Percentiles rank a stretch among this genome's conserved stretches.
Conservation (phyloP, 2,329 filamentous ascomycete species). For the Monosporascus sp. region DNA sequence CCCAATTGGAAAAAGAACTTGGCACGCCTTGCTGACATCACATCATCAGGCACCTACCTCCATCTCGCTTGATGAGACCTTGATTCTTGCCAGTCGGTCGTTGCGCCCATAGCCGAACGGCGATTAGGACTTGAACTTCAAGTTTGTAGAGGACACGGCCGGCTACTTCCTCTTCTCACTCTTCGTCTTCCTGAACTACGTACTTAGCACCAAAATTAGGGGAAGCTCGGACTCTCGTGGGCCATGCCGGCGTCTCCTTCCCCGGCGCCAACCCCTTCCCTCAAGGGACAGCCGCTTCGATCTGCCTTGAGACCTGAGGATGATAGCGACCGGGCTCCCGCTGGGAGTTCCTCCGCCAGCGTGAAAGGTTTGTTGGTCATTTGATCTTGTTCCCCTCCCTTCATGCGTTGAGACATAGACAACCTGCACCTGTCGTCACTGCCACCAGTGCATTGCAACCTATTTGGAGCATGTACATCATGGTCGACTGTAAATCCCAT, state of each 20-base stretch:
- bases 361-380: slow-evolving; percentile 21
- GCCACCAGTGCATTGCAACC: neutral
- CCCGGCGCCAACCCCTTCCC: slow-evolving; percentile 15
- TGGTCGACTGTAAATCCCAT: neutral
- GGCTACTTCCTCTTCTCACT: slow-evolving; percentile 3
- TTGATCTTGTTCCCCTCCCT: slow-evolving; percentile 1
- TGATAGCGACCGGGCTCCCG: slow-evolving; percentile 19
- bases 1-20: neutral
- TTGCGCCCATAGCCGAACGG: slow-evolving; percentile 1
- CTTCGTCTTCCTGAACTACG: neutral
- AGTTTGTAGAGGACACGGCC: neutral
- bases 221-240: neutral
- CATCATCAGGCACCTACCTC: neutral
- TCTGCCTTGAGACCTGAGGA: slow-evolving; percentile 27
- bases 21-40: neutral
- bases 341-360: slow-evolving; percentile 12
- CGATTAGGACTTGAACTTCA: too few relatives aligned
- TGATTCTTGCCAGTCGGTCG: slow-evolving; percentile 2
- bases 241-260: slow-evolving; percentile 14
- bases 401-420: neutral
- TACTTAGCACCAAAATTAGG: too few relatives aligned
- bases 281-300: slow-evolving; percentile 20
- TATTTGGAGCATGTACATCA: neutral
- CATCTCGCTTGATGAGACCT: neutral
- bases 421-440: neutral